These are phyloP conservation scores for Jaltomata sinuosa DNA, from an alignment of 257 asterid genomes.

Conservation along the genomic window DNA sequence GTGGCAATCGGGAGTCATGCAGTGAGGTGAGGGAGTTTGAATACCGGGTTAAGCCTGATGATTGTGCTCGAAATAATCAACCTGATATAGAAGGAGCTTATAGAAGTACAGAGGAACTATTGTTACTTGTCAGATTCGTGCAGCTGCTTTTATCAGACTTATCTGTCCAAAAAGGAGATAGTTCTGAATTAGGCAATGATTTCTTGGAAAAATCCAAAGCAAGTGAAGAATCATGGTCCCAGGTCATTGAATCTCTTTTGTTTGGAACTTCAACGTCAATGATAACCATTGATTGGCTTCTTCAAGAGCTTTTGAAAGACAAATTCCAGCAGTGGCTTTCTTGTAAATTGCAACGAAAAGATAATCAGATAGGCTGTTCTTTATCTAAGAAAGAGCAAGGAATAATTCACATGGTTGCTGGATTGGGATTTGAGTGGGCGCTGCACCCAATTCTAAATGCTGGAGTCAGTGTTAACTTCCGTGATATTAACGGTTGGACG, in stretches of 20 bases:
- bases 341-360: constrained; percentile 24
- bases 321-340: constrained; percentile 16
- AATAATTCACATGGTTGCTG: constrained; percentile 63
- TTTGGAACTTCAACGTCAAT: constrained; percentile 6
- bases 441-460: constrained; percentile 50
- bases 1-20: constrained; percentile 77
- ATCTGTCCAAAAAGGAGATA: not conserved
- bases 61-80: constrained; percentile 21
- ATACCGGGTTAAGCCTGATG: constrained; percentile 45
- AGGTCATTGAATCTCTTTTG: constrained; percentile 5
- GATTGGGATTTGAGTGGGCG: constrained; percentile 75
- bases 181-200: not conserved
- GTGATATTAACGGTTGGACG: constrained; percentile 67
- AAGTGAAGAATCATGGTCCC: constrained; percentile 12
- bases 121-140: constrained; percentile 18
- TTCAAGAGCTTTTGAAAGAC: constrained; percentile 17
- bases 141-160: constrained; percentile 5
- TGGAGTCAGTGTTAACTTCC: constrained; percentile 54
- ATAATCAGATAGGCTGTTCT: constrained; percentile 18
- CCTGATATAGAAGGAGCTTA: constrained; percentile 31
- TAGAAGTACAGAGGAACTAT: constrained; percentile 47
- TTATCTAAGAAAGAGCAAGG: constrained; percentile 72
- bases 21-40: constrained; percentile 86
- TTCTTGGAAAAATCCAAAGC: constrained; percentile 8
- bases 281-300: constrained; percentile 16